A percentile compares a stretch with the other conserved stretches of the same genome.
Evolutionary conservation across 2,329 filamentous ascomycete species (phyloP).

Genomic region (Byssoonygena ceratinophila): DNA sequence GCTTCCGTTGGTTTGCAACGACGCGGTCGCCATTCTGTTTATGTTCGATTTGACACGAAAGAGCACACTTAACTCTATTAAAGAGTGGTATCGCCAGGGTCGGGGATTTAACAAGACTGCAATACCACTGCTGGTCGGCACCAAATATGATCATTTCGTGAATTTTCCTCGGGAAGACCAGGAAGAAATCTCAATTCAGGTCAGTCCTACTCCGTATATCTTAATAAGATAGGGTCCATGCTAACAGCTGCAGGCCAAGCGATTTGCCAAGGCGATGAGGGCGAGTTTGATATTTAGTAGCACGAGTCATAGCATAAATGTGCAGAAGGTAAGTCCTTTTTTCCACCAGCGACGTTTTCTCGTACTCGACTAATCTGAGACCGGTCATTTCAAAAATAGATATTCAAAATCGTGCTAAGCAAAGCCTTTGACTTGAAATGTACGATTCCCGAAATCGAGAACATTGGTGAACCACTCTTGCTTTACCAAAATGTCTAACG

Average conservation of each 20-base stretch:
- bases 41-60: conserved; percentile 99
- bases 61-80: conserved; percentile 97
- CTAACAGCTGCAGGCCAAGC: conserved; percentile 56
- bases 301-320: conserved; percentile 98
- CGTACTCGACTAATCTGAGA: neutral
- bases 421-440: conserved; percentile 98
- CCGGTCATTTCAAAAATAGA: conserved; percentile 44
- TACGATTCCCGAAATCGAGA: conserved; percentile 97
- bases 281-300: conserved; percentile 96
- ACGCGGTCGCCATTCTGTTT: conserved; percentile 95
- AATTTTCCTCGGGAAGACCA: conserved; percentile 96
- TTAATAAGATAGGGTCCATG: neutral
- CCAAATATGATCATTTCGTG: conserved; percentile 98
- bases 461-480: conserved; percentile 87
- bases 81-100: conserved; percentile 98
- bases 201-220: conserved; percentile 31
- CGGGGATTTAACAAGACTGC: conserved; percentile 99
- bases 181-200: conserved; percentile 95
- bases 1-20: conserved; percentile 97
- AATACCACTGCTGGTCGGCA: conserved; percentile 94
- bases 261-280: conserved; percentile 97
- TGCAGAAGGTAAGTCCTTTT: conserved; percentile 67
- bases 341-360: neutral
- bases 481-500: conserved; percentile 49
- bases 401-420: conserved; percentile 98